Evolutionary conservation across 768 basidiomycete genomes (phyloP).

Genomic region (Zangia roseola): DNA sequence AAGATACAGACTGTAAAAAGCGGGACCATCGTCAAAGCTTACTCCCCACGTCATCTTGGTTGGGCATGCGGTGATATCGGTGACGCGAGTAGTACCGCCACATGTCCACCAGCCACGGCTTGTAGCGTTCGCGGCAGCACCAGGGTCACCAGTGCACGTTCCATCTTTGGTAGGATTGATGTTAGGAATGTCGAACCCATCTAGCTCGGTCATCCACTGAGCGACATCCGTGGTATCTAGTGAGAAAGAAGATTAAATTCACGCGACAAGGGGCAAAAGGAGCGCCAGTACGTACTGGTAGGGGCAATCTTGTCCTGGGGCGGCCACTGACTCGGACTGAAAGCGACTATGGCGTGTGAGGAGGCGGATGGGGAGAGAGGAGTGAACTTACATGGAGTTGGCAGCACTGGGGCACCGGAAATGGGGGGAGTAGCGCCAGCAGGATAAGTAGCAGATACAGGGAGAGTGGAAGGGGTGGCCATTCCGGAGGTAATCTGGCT

Average conservation of each 20-base stretch:
- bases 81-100: constrained; percentile 59
- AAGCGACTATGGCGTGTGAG: constrained; percentile 39
- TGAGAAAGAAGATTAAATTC: neutral
- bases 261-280: neutral
- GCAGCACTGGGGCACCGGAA: constrained; percentile 64
- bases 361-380: neutral
- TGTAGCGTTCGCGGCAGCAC: constrained; percentile 54
- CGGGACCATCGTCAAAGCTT: constrained; percentile 88
- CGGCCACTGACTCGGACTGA: constrained; percentile 56
- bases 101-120: constrained; percentile 90
- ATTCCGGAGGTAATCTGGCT: constrained; percentile 61
- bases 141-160: constrained; percentile 61
- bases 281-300: constrained; percentile 43
- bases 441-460: constrained; percentile 51
- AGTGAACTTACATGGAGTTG: constrained; percentile 52
- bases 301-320: constrained; percentile 56
- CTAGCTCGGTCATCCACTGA: constrained; percentile 74
- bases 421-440: constrained; percentile 63
- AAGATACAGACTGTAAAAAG: constrained; percentile 66
- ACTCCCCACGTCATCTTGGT: constrained; percentile 75
- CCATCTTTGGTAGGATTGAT: constrained; percentile 63
- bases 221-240: constrained; percentile 49
- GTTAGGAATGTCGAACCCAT: constrained; percentile 67
- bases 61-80: constrained; percentile 68
- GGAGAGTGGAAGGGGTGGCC: constrained; percentile 48